Base-by-base conservation (phyloP, 2,329 filamentous ascomycete genomes). In the Exophiala oligosperma region DNA sequence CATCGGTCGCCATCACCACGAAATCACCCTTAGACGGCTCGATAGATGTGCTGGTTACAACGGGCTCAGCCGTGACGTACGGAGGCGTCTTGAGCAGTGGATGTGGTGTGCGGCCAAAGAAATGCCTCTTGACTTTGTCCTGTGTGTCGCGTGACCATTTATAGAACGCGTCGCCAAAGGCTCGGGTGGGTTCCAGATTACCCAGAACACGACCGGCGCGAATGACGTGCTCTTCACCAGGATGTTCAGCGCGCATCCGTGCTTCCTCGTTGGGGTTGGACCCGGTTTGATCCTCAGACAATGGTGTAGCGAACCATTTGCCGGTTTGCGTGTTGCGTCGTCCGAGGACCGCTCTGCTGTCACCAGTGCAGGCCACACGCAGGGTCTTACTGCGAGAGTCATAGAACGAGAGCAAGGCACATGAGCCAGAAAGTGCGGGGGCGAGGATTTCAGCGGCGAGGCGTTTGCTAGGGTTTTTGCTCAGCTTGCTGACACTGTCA, bases 111-210 rank as follows among this genome's bases (percentile, higher is more conserved):
- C 92, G 86, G 23, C 90, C 92, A 69, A 97, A 97, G 80, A 96
- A 99, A 32, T 88, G 88, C 64, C 82, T 81, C 71, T 92, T 91
- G 55, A 99, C 82, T 67, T 89, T 88, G 52, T 90, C 85, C 59
- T 94, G 91, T 0, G 92, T 88, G 60, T 96, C 91, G 52, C 84
- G 83, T 59, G 84, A 90, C 94, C 94, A 99, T 75, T 99, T 99
- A 79, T 99, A 99, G 67, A 89, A 88, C 7, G 94, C 93, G 74
- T 99, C 94, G 37, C 94, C 95, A 73, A 99, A 99, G 0, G 95
- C 93, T 63, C 94, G 87, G 17, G 89, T 93, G 2, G 94, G 94
- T 73, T 99, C 94, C 11, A 99, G 80, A 17, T 92, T 90, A 46
- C 94, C 94, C 0, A 99, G 82, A 14, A 99, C 91, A 61, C 94